phyloP scores from a whole-genome alignment of 164 flowering plant species.

The Amborella trichopoda region DNA sequence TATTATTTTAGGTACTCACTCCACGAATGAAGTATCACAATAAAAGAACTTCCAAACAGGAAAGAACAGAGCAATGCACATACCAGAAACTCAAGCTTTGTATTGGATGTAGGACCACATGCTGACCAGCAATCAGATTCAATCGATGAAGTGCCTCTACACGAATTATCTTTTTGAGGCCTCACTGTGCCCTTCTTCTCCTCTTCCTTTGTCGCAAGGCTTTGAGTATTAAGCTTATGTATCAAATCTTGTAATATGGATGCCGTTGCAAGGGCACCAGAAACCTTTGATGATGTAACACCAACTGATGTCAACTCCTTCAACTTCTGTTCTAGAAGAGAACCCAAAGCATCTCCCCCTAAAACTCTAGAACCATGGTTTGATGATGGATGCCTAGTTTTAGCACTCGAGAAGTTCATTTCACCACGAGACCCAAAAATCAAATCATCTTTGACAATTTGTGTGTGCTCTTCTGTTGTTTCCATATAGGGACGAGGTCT shows the following conservation, averaged over 20 bases:
- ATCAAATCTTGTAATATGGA: slow-evolving; percentile 20
- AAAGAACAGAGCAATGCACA: no score
- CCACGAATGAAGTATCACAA: no score
- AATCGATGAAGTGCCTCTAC: slow-evolving; percentile 3
- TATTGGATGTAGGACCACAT: slow-evolving; percentile 11
- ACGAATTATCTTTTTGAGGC: slow-evolving; percentile 8
- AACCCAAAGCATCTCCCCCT: slow-evolving; percentile 71
- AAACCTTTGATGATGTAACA: slow-evolving; percentile 20
- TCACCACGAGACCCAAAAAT: slow-evolving; percentile 22
- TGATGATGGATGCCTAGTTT: slow-evolving; percentile 20
- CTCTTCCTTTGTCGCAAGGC: slow-evolving; percentile 9
- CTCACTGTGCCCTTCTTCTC: slow-evolving; percentile 8
- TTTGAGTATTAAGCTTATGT: slow-evolving; percentile 15
- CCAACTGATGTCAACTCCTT: slow-evolving; percentile 46
- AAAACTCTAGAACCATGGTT: slow-evolving; percentile 36
- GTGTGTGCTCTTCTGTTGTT: slow-evolving; percentile 16
- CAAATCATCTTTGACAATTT: slow-evolving; percentile 5
- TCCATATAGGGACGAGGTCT: slow-evolving; percentile 25
- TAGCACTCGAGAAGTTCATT: slow-evolving; percentile 15
- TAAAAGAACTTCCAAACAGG: no score
- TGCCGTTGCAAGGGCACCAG: slow-evolving; percentile 15
- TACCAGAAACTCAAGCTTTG: slow-evolving; percentile 38
- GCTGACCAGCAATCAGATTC: slow-evolving; percentile 20
- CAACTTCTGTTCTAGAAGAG: slow-evolving; percentile 73
- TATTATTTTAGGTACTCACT: no score